A percentile compares a stretch with the other conserved stretches of the same genome.
Conservation (phyloP, 2,329 filamentous ascomycete genomes). For the Fusarium sp. region DNA sequence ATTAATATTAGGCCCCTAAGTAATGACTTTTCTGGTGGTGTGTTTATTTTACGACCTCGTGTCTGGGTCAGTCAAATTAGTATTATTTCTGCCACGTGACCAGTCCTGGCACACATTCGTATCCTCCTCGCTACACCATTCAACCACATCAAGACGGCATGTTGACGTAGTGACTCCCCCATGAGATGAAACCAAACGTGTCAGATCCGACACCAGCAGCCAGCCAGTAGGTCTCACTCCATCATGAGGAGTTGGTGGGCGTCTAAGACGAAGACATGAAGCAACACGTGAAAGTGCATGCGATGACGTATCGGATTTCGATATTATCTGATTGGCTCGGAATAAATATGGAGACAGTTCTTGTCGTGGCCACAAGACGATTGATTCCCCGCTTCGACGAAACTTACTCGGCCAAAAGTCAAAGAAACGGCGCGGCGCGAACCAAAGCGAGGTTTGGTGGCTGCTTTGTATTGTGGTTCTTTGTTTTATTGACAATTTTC, state of each 20-base stretch:
- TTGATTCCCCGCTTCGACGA: conserved; percentile 37
- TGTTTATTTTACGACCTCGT: too few species aligned
- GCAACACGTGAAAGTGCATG: conserved; percentile 20
- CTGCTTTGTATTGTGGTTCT: conserved; percentile 1
- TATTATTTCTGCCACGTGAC: too few species aligned
- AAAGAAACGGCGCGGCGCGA: conserved; percentile 14
- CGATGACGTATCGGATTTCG: conserved; percentile 38
- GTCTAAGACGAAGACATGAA: conserved; percentile 14
- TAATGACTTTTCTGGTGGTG: too few species aligned
- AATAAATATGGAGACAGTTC: conserved; percentile 36
- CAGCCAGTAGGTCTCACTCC: conserved; percentile 2
- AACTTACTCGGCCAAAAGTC: conserved; percentile 18
- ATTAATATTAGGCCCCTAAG: too few species aligned
- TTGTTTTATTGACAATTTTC: conserved; percentile 11
- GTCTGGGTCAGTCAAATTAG: too few species aligned
- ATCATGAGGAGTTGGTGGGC: conserved; percentile 25
- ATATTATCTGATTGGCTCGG: conserved; percentile 38
- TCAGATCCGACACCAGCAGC: conserved; percentile 3
- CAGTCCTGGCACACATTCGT: too few species aligned
- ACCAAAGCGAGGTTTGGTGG: conserved; percentile 20
- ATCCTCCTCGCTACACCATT: too few species aligned
- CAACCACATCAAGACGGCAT: too few species aligned
- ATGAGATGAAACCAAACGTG: conserved; percentile 9
- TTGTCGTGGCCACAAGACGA: conserved; percentile 10
- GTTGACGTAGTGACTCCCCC: conserved; percentile 1